A percentile compares a stretch with the other conserved stretches of the same genome.
These are phyloP conservation scores for Dipteronia sinensis DNA, from an alignment of 345 rosid species.

Conservation along the genomic window DNA sequence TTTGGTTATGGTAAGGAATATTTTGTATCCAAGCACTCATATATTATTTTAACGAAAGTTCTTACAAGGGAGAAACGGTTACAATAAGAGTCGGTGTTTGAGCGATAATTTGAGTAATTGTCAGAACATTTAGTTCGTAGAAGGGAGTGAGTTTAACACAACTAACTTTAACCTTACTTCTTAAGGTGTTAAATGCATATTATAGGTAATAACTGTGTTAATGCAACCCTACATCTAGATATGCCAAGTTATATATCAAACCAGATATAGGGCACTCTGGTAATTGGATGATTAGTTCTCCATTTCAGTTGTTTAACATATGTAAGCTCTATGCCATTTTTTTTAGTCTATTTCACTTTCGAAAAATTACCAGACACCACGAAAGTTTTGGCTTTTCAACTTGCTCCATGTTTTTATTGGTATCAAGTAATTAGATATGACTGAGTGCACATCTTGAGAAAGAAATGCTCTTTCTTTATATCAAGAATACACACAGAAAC, in stretches of 20 bases:
- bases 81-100: neutral
- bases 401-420: neutral
- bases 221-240: neutral
- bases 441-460: neutral
- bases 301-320: neutral
- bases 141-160: neutral
- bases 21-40: neutral
- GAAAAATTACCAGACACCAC: neutral
- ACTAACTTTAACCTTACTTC: neutral
- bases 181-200: neutral
- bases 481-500: neutral
- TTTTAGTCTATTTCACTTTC: neutral
- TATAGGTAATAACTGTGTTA: neutral
- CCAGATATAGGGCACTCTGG: neutral
- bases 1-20: slow-evolving; percentile 1
- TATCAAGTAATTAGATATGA: neutral
- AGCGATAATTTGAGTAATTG: neutral
- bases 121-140: neutral
- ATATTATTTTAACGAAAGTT: slow-evolving; percentile 5
- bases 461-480: neutral
- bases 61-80: neutral
- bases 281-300: neutral
- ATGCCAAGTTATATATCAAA: neutral
- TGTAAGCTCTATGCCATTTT: neutral
- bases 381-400: neutral